A percentile compares a stretch with the other conserved stretches of the same genome.
Evolutionary conservation across 1,284 basidiomycete genomes (phyloP).

Genomic region (Tylopilus sp.): DNA sequence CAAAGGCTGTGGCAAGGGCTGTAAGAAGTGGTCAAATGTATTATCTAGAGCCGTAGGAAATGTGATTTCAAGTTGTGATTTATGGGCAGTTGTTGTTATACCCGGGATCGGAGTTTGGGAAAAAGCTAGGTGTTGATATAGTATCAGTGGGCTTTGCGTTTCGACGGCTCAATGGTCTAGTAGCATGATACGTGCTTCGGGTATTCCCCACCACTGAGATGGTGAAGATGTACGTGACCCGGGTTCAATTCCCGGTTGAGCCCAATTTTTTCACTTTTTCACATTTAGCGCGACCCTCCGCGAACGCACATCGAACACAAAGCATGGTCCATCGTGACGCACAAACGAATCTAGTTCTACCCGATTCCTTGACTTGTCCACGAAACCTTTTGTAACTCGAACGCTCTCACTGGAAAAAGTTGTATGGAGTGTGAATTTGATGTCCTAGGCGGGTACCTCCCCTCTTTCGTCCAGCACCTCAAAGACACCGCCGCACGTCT

Average conservation of each 20-base stretch:
- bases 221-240: constrained; percentile 37
- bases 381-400: not conserved
- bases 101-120: no score
- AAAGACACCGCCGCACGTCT: constrained; percentile 25
- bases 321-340: constrained; percentile 13
- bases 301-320: constrained; percentile 6
- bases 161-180: constrained; percentile 43
- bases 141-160: no score
- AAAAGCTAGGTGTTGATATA: no score
- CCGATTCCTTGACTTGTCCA: constrained; percentile 1
- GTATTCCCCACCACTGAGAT: constrained; percentile 9
- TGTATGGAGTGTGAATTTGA: constrained; percentile 20
- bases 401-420: not conserved
- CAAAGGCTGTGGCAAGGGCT: no score
- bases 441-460: constrained; percentile 26
- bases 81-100: no score
- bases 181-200: constrained; percentile 45
- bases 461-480: constrained; percentile 28
- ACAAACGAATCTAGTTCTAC: not conserved
- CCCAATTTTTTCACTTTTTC: not conserved
- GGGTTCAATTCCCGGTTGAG: constrained; percentile 39
- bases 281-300: not conserved
- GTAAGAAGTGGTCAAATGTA: no score
- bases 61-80: no score
- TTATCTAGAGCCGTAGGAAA: no score